Base-by-base conservation (phyloP, 2,329 filamentous ascomycete species). In the Xylaria sp. region DNA sequence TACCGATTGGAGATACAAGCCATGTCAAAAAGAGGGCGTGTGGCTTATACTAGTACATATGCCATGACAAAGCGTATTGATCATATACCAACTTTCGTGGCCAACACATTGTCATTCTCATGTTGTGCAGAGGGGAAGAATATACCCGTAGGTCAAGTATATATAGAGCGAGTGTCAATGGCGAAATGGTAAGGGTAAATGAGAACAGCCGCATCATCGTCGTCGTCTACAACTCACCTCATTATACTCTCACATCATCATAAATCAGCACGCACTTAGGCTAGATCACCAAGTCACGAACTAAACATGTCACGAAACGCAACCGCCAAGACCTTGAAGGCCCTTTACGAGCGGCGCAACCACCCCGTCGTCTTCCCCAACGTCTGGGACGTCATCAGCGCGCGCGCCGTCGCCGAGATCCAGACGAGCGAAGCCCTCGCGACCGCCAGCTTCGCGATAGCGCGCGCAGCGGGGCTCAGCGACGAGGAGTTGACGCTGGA, bases 311-410 rank as follows among this genome's bases (percentile, higher is more conserved):
- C 58, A 23, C 66, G 23, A 44, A 67, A 70, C 41, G 52, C 50
- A 56, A 48, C 46, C 18, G 50, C 67, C 25, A 63, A 61, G 3
- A n/a, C 18, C 41, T 55, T 67, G 31, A 70, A 70, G 34, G 41
- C 67, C 23, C 61, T 69, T 18, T 54, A 67, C 50, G 55, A 61
- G 31, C 59, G 64, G 23, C 9, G 83, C 0, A 80, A 81, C 39
- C 73, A 77, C 0, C 85, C 85, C 9, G 68, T 87, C 9, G 66
- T 86, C 46, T 76, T 87, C 3, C 80, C 83, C n/a, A 87, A 87
- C 72, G 79, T 84, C 62, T 84, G 83, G 77, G 84, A 87, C 73
- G 78, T 78, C 61, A 76, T 82, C 54, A 81, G 83, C 7, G 84
- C 85, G 0, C 69, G 72, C 5, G 69, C 80, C 15, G 76, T 86